Conservation (phyloP, 208 protist species). For the Trypanosomatidae sp. region DNA sequence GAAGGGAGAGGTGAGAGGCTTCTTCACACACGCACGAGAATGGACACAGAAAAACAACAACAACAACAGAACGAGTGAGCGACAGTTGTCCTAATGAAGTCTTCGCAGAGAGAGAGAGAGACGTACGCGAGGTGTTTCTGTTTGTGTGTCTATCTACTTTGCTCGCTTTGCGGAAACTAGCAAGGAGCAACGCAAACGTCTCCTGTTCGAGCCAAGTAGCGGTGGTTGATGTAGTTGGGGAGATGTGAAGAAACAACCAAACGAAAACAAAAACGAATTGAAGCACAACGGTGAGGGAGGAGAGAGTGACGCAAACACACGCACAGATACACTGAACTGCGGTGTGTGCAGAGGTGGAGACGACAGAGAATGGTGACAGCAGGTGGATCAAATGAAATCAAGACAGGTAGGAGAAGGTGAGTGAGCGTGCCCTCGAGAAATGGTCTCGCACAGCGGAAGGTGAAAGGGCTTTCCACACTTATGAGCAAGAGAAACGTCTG, state of each 20-base stretch:
- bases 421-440: not conserved
- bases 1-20: no score
- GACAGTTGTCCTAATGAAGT: not conserved
- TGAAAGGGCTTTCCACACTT: not conserved
- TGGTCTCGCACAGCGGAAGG: not conserved
- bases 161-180: not conserved
- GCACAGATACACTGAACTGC: not conserved
- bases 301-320: not conserved
- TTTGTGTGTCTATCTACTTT: not conserved
- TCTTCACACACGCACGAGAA: no score
- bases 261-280: not conserved
- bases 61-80: not conserved
- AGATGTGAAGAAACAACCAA: not conserved
- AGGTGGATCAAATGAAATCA: not conserved
- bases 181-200: not conserved
- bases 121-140: not conserved
- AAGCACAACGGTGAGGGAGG: not conserved
- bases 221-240: not conserved
- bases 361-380: not conserved
- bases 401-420: not conserved
- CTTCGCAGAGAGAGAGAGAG: not conserved
- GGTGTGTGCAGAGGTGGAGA: not conserved
- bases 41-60: not conserved
- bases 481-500: not conserved
- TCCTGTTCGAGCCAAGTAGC: not conserved